Base-by-base conservation (phyloP, 805 yeast species). In the Zygosaccharomyces lentus region DNA sequence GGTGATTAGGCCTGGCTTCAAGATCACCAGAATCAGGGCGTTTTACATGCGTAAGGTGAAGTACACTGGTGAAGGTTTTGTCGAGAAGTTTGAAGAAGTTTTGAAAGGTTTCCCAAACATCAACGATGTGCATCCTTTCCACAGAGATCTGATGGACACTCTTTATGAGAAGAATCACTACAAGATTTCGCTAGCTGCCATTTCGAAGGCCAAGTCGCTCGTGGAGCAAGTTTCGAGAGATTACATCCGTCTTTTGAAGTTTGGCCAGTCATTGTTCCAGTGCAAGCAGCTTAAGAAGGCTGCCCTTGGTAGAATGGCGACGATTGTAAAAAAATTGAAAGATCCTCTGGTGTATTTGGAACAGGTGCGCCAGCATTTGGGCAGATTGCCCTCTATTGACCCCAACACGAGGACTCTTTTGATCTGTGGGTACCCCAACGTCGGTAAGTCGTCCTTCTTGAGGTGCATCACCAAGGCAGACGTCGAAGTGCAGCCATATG, bases 241-340 rank as follows among this genome's bases (percentile, higher is more conserved):
- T 74, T 93, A 93, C 67, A 84, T 83, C 54, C 81, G 99, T 66
- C 78, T 93, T 59, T 76, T 93, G 64, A 93, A 93, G 73, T 93
- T 90, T 64, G 99, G 99, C 61, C 99, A 93, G 75, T 90, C 97
- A 35, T 74, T 93, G 53, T 93, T 89, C 73, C 99, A 95, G 75
- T 93, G 99, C 79, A 93, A 93, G 72, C 99, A 93, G 74, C 81
- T 93, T 67, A 93, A 93, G 71, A 80, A 97, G 65, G 99, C 99
- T 57, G 99, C 98, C 26, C 74, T 93, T 60, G 99, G 99, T 77
- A 86, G 99, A 72, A 93, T 93, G 99, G 99, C 99, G 46, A 93
- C 99, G 29, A 89, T 93, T 61, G 83, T 83, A 62, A 93, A 93
- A 77, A 88, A 95, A 58, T 78, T 93, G 65, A 93, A 91, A 72